Conservation (phyloP, 2,329 filamentous ascomycete species). For the Curvularia eragrostidis region DNA sequence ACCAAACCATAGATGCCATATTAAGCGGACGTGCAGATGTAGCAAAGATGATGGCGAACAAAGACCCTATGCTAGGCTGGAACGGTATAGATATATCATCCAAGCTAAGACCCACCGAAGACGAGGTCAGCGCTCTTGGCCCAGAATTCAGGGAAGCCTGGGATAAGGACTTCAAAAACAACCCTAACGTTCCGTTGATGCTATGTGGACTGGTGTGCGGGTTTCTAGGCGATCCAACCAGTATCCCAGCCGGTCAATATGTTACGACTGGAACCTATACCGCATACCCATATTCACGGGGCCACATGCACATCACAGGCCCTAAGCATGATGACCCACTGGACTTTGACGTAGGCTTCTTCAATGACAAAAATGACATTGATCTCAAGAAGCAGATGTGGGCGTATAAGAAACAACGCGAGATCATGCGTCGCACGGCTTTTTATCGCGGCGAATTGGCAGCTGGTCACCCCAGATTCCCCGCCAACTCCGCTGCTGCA, state of each 20-base stretch:
- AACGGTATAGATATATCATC: slow-evolving; percentile 63
- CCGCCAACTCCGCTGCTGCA: slow-evolving; percentile 27
- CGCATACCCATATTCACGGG: slow-evolving; percentile 67
- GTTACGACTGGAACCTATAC: slow-evolving; percentile 62
- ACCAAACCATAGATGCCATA: slow-evolving; percentile 63
- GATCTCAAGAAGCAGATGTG: slow-evolving; percentile 66
- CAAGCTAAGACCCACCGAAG: slow-evolving; percentile 63
- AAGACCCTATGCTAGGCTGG: slow-evolving; percentile 63
- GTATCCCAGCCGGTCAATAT: slow-evolving; percentile 56
- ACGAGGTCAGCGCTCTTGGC: slow-evolving; percentile 61
- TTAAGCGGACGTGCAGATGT: slow-evolving; percentile 58
- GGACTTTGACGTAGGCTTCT: slow-evolving; percentile 65
- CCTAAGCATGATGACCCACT: slow-evolving; percentile 54
- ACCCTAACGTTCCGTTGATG: slow-evolving; percentile 58
- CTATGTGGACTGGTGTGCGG: slow-evolving; percentile 51
- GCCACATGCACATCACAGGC: slow-evolving; percentile 65
- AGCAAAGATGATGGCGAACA: slow-evolving; percentile 54
- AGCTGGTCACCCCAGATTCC: slow-evolving; percentile 31
- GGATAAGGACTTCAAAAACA: slow-evolving; percentile 62
- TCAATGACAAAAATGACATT: slow-evolving; percentile 62
- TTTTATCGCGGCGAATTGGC: slow-evolving; percentile 55
- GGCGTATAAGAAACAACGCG: slow-evolving; percentile 70
- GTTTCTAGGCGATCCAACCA: slow-evolving; percentile 40
- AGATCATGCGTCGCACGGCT: slow-evolving; percentile 63
- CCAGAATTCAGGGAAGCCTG: slow-evolving; percentile 61